A percentile compares a stretch with the other conserved stretches of the same genome.
These are phyloP conservation scores for Guyanaporus albipodus DNA, from an alignment of 768 basidiomycete species.

Conservation along the genomic window DNA sequence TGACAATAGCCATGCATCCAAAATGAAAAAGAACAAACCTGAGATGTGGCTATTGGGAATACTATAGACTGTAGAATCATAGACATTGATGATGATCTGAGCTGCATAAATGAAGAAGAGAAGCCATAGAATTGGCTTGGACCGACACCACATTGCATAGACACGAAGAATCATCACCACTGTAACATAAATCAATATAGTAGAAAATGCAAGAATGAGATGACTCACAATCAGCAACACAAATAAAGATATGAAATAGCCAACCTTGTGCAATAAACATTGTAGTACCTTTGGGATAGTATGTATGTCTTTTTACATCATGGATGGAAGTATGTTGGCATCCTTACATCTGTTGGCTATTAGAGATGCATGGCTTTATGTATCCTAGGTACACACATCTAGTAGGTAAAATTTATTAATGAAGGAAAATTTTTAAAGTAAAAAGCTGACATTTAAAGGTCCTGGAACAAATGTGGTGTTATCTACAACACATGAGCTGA, in stretches of 20 bases:
- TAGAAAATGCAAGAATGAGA: neutral
- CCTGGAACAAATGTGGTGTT: neutral
- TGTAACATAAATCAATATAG: neutral
- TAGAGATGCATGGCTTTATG: neutral
- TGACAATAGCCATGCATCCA: too few relatives aligned
- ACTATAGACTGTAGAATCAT: neutral
- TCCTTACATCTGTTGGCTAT: neutral
- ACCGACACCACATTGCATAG: neutral
- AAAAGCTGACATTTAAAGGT: neutral
- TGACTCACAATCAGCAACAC: neutral
- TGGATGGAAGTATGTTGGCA: neutral
- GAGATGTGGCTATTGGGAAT: neutral
- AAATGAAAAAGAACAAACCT: too few relatives aligned
- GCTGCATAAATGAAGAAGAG: neutral
- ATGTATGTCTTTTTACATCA: neutral
- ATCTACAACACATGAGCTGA: neutral
- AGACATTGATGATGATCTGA: neutral
- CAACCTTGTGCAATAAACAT: neutral
- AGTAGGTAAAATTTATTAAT: neutral
- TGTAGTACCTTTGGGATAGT: neutral
- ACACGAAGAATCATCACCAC: neutral
- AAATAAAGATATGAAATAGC: neutral
- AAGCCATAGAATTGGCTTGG: neutral
- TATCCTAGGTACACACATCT: neutral
- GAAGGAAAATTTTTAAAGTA: neutral